Conservation (phyloP, 495 filamentous ascomycete species). For the Trichocladium antarcticum region DNA sequence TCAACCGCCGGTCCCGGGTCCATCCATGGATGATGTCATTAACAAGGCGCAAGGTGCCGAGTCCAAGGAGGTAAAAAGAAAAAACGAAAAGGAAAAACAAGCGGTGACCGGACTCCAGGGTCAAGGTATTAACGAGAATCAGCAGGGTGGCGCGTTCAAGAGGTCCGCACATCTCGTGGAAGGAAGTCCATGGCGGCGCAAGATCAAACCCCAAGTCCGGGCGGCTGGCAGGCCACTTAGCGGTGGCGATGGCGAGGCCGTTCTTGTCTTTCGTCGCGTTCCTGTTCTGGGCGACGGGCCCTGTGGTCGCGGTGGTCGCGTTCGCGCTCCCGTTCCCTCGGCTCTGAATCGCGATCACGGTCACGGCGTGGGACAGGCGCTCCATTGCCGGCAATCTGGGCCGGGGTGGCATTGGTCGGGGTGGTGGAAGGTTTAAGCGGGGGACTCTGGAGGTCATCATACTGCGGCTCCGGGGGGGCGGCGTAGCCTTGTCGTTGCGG, state of each 20-base stretch:
- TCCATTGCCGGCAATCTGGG: conserved; percentile 27
- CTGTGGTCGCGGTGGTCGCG: conserved; percentile 16
- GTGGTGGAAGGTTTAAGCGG: conserved; percentile 10
- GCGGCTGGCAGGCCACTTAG: conserved; percentile 11
- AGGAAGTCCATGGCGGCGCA: conserved; percentile 3
- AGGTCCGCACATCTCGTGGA: conserved; percentile 9
- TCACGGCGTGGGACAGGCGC: conserved; percentile 29
- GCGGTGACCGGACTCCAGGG: conserved; percentile 15
- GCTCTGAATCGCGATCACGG: conserved; percentile 32
- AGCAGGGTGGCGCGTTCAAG: conserved; percentile 11
- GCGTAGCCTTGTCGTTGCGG: conserved; percentile 27
- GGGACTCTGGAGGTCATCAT: conserved; percentile 19
- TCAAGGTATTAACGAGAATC: conserved; percentile 21
- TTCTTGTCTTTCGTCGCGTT: conserved; percentile 24
- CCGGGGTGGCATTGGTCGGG: conserved; percentile 14
- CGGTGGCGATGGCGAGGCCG: conserved; percentile 22
- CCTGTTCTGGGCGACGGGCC: conserved; percentile 16
- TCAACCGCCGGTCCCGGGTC: conserved; percentile 28
- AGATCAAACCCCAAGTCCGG: conserved; percentile 6
- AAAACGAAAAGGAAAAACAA: conserved; percentile 4
- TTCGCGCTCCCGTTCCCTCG: conserved; percentile 25
- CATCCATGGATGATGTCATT: conserved; percentile 30
- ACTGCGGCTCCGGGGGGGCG: conserved; percentile 23
- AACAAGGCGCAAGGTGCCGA: conserved; percentile 20
- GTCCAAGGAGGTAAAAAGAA: conserved; percentile 18